Percentiles rank a stretch among this genome's conserved stretches.
Evolutionary conservation across 768 basidiomycete species (phyloP).

Genomic region (Trametes punicea): DNA sequence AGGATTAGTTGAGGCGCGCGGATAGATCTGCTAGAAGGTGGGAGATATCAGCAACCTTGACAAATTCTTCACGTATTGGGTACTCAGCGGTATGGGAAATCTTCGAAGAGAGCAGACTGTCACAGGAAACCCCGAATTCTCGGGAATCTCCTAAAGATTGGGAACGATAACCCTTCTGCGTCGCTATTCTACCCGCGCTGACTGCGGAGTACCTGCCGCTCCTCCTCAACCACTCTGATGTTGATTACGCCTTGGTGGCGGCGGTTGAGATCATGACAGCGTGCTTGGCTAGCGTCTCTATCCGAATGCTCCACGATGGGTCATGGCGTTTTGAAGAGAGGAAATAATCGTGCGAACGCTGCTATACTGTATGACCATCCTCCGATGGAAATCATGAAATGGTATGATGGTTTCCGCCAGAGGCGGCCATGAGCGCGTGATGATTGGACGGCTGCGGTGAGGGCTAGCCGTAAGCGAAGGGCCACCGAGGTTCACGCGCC

Average conservation of each 20-base stretch:
- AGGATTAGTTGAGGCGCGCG: slow-evolving; percentile 24
- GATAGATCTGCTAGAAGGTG: slow-evolving; percentile 31
- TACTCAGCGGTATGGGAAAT: slow-evolving; percentile 18
- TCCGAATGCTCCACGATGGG: neutral
- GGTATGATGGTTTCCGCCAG: slow-evolving; percentile 13
- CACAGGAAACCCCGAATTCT: slow-evolving; percentile 1
- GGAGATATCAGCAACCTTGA: slow-evolving; percentile 23
- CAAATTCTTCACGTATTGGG: slow-evolving; percentile 26
- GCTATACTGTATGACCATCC: neutral
- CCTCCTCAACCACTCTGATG: neutral
- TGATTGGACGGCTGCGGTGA: slow-evolving; percentile 10
- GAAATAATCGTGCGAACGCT: slow-evolving; percentile 6
- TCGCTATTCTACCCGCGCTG: neutral
- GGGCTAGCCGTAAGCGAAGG: slow-evolving; percentile 14
- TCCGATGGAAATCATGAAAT: neutral
- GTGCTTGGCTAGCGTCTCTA: neutral
- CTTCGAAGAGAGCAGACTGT: slow-evolving; percentile 5
- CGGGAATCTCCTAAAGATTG: slow-evolving; percentile 17
- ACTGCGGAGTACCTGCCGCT: neutral
- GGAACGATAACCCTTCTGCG: slow-evolving; percentile 10
- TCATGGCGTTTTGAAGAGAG: neutral
- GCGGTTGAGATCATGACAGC: slow-evolving; percentile 3
- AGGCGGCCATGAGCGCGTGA: slow-evolving; percentile 1
- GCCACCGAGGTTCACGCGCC: slow-evolving; percentile 20
- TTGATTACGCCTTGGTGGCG: slow-evolving; percentile 4